Percentiles rank a stretch among this genome's conserved stretches.
Conservation (phyloP, 306 rosid species). For the Fragaria vesca region DNA sequence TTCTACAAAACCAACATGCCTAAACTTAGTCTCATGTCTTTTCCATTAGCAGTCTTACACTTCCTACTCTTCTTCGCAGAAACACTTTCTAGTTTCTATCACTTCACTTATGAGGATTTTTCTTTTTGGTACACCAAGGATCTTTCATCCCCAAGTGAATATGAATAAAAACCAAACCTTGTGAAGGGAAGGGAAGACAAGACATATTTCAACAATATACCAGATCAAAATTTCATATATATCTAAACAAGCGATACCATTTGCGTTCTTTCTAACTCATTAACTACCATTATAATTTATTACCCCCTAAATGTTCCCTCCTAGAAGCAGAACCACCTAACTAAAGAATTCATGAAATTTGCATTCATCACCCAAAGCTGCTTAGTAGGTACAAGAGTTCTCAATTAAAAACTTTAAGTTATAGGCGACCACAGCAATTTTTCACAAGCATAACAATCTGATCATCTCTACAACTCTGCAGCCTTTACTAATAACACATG, state of each 20-base stretch:
- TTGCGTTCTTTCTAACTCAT: neutral
- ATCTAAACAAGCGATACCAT: neutral
- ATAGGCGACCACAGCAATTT: constrained; percentile 7
- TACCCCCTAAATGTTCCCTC: neutral
- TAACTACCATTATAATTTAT: neutral
- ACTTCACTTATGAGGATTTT: neutral
- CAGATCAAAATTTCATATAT: neutral
- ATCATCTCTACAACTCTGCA: neutral
- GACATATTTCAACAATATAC: neutral
- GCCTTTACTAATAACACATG: neutral
- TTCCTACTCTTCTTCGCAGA: neutral
- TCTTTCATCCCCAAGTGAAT: neutral
- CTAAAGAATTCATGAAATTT: neutral
- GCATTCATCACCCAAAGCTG: neutral
- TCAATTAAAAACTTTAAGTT: neutral
- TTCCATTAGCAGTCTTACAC: neutral
- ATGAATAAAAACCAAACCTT: neutral
- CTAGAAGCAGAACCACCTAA: neutral
- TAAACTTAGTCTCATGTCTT: neutral
- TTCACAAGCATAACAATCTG: neutral
- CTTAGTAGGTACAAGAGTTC: neutral
- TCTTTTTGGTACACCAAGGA: neutral
- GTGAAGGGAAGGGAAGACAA: neutral
- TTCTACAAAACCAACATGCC: neutral
- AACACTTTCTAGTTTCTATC: neutral